These are phyloP conservation scores for Amaranthus palmeri DNA, from an alignment of 148 eudicot genomes.

Conservation along the genomic window DNA sequence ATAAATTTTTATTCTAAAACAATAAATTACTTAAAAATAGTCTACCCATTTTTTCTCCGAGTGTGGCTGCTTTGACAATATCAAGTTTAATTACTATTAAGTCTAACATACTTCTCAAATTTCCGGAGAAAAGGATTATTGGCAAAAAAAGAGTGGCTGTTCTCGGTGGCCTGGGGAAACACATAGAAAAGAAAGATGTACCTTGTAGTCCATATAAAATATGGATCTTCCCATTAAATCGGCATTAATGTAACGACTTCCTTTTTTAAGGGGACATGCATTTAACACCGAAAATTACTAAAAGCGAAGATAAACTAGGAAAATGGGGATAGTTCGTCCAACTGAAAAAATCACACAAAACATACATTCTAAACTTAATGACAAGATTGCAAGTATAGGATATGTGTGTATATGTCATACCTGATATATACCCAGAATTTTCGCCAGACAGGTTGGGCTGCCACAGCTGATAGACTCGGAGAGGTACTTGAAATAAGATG, in stretches of 20 bases:
- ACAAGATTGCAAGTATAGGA: not conserved
- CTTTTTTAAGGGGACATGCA: not conserved
- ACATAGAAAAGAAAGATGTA: not conserved
- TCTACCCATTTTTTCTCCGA: no score
- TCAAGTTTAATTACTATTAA: no score
- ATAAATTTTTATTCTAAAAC: no score
- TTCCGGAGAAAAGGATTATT: no score
- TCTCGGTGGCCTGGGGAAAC: not conserved
- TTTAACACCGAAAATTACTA: not conserved
- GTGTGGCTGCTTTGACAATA: no score
- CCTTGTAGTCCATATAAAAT: not conserved
- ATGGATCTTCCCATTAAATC: not conserved
- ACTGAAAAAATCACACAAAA: not conserved
- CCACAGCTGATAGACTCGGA: constrained; percentile 62
- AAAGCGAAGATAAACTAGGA: not conserved
- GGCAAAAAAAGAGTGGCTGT: not conserved
- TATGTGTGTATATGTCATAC: constrained; percentile 30
- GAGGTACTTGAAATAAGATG: constrained; percentile 73
- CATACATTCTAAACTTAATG: not conserved
- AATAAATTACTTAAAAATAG: no score
- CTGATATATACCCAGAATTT: constrained; percentile 94
- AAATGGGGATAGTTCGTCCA: not conserved
- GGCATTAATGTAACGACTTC: not conserved
- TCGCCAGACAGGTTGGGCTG: constrained; percentile 93
- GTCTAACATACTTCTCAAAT: no score